Evolutionary conservation across 2,329 filamentous ascomycete genomes (phyloP), one percentile per base, ranked within the genome.

Genomic region (Leptosphaerulina australis): DNA sequence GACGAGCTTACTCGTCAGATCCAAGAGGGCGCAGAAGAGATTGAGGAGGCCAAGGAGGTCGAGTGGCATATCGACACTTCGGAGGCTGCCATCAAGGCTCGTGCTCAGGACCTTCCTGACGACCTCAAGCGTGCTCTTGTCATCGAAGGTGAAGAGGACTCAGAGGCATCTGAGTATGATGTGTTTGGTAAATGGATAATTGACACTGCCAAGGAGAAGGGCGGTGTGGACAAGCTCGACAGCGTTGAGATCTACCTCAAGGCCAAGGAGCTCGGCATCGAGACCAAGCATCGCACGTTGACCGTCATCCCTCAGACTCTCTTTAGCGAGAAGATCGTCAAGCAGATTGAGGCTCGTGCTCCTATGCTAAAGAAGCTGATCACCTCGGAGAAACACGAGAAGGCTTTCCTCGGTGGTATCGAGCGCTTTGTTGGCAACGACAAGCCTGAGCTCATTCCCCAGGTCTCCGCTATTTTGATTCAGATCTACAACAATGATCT

Each of bases 31-130:
- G 87, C 86, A 60, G 81, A 86, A 66, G 87, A 88, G 69, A 87
- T 97, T 67, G 88, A 88, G 45, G 84, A 88, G 66, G 82, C 84
- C 67, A 90, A 92, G 75, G 90, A 97, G 60, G 87, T 96, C 56
- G 85, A 96, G 62, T 99, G 94, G 94, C 90, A 92, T 56, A 90
- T 97, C 53, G 94, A 99, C 74, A 94, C 95, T 79, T 97, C 92
- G 59, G 91, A 92, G 74, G 91, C 91, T 74, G 94, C 94, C 60
- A 88, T 97, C 79, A 92, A 88, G 79, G 93, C 93, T 66, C 94
- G 94, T 75, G 90, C 92, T 72, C 89, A 93, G 75, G 87, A 91
- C 60, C 88, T 99, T 41, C 91, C 94, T n/a, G 87, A 87, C 62
- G 94, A 97, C 71, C 88, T 99, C 72, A 96, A 97, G 84, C 87